A percentile compares a stretch with the other conserved stretches of the same genome.
These are phyloP conservation scores for Cordyceps javanica DNA, from an alignment of 2,329 filamentous ascomycete species.

Conservation along the genomic window DNA sequence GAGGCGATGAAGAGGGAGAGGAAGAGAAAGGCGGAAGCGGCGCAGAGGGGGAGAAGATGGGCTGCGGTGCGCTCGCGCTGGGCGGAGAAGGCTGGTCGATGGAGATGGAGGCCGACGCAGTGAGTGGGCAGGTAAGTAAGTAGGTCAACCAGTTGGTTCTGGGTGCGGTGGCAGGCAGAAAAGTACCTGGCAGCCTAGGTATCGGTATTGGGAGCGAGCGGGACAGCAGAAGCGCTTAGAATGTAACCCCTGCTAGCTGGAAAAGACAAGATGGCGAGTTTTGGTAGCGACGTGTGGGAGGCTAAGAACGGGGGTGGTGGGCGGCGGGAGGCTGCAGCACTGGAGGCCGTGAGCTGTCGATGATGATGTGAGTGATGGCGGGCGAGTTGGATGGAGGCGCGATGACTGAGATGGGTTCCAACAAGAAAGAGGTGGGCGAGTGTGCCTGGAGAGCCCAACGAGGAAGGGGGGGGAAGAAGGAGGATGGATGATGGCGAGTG, in stretches of 20 bases:
- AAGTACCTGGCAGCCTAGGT: not conserved
- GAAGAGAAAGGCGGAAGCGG: not conserved
- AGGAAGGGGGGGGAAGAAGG: not conserved
- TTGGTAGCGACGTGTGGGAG: not conserved
- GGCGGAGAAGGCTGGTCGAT: conserved; percentile 5
- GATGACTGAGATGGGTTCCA: not conserved
- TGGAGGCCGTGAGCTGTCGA: not conserved
- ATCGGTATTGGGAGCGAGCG: too few relatives aligned
- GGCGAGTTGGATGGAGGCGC: not conserved
- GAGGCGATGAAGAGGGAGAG: conserved; percentile 1
- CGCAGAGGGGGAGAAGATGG: not conserved
- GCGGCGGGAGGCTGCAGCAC: not conserved
- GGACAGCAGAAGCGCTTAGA: conserved; percentile 8
- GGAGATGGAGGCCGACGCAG: conserved; percentile 1
- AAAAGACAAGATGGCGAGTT: not conserved
- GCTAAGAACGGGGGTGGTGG: not conserved
- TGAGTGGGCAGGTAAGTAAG: not conserved
- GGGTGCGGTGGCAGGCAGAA: not conserved
- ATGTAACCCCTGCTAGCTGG: conserved; percentile 4
- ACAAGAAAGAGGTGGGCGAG: not conserved
- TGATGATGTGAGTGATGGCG: not conserved
- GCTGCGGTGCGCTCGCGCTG: conserved; percentile 3
- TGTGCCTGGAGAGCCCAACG: conserved; percentile 3
- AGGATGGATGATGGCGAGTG: not conserved
- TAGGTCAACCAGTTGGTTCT: not conserved